Evolutionary conservation across 495 filamentous ascomycete genomes (phyloP).

Genomic region (Achaetomiella virescens): DNA sequence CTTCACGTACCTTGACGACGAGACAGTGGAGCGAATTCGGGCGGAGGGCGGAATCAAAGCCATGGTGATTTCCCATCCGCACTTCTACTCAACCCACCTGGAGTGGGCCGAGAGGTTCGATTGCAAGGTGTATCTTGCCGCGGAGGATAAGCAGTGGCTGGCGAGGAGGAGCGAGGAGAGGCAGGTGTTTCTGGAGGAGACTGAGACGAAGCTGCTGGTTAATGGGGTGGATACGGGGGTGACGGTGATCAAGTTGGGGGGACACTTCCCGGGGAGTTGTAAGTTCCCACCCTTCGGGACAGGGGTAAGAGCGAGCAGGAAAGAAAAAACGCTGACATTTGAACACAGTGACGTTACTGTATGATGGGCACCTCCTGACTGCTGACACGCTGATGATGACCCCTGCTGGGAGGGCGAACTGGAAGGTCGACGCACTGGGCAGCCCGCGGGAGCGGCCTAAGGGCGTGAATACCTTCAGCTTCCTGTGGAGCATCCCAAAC

Average conservation of each 20-base stretch:
- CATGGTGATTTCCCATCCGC: conserved; percentile 74
- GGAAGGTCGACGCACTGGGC: conserved; percentile 30
- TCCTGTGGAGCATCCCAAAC: conserved; percentile 78
- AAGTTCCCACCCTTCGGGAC: neutral
- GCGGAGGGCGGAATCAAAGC: conserved; percentile 55
- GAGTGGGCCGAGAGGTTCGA: conserved; percentile 59
- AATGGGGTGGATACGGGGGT: conserved; percentile 47
- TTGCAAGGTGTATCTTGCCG: conserved; percentile 57
- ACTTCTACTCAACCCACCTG: conserved; percentile 66
- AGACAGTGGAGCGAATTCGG: conserved; percentile 46
- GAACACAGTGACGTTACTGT: conserved; percentile 47
- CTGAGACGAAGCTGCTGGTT: conserved; percentile 21
- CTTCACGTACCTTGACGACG: conserved; percentile 55
- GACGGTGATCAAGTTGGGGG: conserved; percentile 59
- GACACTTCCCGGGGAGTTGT: conserved; percentile 66
- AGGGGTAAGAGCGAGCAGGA: neutral
- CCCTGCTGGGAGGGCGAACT: conserved; percentile 46
- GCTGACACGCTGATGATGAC: conserved; percentile 67
- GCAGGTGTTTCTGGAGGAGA: conserved; percentile 38
- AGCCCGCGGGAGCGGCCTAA: conserved; percentile 38
- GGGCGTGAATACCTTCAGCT: conserved; percentile 58
- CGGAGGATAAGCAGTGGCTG: conserved; percentile 57
- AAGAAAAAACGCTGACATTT: neutral
- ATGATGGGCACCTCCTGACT: conserved; percentile 53
- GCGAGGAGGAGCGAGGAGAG: conserved; percentile 25